Conservation (phyloP, 495 filamentous ascomycete species). For the Annulohypoxylon bovei region DNA sequence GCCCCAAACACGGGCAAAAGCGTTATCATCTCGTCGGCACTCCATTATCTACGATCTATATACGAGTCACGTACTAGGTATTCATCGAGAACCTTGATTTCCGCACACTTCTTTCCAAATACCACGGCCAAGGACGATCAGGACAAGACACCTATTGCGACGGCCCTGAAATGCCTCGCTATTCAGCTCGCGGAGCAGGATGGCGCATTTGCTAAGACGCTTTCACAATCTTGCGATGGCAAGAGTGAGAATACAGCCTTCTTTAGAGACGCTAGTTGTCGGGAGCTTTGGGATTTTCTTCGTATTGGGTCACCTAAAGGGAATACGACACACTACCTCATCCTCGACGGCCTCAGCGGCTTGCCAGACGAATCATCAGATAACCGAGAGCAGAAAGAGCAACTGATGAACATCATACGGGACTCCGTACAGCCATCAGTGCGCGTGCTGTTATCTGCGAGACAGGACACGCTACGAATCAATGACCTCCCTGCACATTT, state of each 20-base stretch:
- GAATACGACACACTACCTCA: constrained; percentile 35
- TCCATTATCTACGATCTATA: constrained; percentile 35
- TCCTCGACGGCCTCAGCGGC: constrained; percentile 37
- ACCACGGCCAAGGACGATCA: constrained; percentile 20
- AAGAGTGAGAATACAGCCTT: constrained; percentile 25
- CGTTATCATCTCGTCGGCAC: constrained; percentile 25
- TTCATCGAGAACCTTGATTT: constrained; percentile 18
- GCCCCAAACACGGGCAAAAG: background rate
- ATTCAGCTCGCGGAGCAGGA: constrained; percentile 43
- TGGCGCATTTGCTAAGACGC: constrained; percentile 30
- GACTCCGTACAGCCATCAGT: background rate
- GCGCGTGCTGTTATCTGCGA: background rate
- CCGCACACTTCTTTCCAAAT: constrained; percentile 37
- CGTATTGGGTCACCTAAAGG: constrained; percentile 34
- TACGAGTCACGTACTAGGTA: constrained; percentile 12
- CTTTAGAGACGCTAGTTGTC: constrained; percentile 39
- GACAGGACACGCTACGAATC: background rate
- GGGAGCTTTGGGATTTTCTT: constrained; percentile 37
- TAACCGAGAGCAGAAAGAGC: constrained; percentile 1
- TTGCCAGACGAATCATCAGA: constrained; percentile 12
- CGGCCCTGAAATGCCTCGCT: constrained; percentile 41
- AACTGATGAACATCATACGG: constrained; percentile 27
- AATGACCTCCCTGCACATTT: background rate
- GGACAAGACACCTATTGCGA: constrained; percentile 30
- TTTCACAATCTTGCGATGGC: constrained; percentile 23